Percentiles rank a stretch among this genome's conserved stretches.
phyloP scores from a whole-genome alignment of 495 filamentous ascomycete genomes.

The Annulohypoxylon bovei region DNA sequence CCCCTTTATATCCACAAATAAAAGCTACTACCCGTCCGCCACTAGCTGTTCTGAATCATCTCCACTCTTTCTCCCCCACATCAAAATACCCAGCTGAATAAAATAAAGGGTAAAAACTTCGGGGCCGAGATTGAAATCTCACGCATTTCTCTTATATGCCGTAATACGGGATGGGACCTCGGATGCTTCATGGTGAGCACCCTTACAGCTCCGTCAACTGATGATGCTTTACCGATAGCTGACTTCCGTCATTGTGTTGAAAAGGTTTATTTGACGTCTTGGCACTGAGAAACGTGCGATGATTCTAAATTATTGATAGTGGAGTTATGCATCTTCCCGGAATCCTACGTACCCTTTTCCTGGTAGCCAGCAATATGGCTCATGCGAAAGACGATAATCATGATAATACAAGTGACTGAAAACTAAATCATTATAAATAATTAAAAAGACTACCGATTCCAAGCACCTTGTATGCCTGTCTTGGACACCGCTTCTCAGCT shows the following conservation, averaged over 20 bases:
- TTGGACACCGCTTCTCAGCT: neutral
- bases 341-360: too few species aligned
- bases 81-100: neutral
- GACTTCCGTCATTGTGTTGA: neutral
- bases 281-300: neutral
- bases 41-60: neutral
- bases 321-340: too few species aligned
- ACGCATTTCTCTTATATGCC: neutral
- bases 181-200: neutral
- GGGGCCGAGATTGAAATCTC: neutral
- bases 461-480: too few species aligned
- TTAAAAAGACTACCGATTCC: too few species aligned
- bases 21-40: neutral
- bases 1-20: too few species aligned
- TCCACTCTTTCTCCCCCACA: neutral
- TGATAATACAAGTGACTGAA: too few species aligned
- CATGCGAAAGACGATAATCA: too few species aligned
- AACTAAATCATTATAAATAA: too few species aligned
- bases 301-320: neutral
- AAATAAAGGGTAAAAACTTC: neutral
- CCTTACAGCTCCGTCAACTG: neutral
- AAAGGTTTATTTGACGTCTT: neutral
- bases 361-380: too few species aligned
- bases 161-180: neutral
- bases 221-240: neutral